Evolutionary conservation across 768 basidiomycete genomes (phyloP).

Genomic region (Lentinula sp.): DNA sequence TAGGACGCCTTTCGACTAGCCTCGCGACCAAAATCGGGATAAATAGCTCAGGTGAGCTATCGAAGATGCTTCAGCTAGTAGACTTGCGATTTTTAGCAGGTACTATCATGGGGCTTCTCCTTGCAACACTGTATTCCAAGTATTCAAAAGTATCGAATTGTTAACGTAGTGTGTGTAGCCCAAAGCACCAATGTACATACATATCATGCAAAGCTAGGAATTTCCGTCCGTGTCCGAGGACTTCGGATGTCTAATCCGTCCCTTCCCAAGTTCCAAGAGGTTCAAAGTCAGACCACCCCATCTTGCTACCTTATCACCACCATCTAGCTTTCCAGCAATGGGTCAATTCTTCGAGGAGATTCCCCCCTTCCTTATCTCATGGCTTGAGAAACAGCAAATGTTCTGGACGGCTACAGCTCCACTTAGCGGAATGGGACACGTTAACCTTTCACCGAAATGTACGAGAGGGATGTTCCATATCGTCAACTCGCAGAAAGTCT

Average conservation of each 20-base stretch:
- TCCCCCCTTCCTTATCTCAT: slow-evolving; percentile 28
- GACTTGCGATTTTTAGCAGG: neutral
- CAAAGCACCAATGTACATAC: neutral
- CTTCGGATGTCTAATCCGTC: neutral
- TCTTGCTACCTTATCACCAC: neutral
- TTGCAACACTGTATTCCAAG: neutral
- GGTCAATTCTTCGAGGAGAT: slow-evolving; percentile 35
- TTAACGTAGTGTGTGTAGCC: neutral
- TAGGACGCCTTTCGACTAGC: neutral
- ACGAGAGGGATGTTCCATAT: slow-evolving; percentile 50
- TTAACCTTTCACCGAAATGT: slow-evolving; percentile 44
- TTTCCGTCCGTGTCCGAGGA: neutral
- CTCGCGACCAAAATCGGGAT: neutral
- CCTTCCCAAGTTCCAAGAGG: no score
- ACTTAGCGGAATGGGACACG: slow-evolving; percentile 31
- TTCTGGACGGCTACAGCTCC: slow-evolving; percentile 47
- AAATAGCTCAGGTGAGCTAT: neutral
- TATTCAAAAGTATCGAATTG: neutral
- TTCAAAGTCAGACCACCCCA: neutral
- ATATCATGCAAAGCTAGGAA: neutral
- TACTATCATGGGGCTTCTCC: neutral
- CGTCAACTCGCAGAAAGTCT: slow-evolving; percentile 44
- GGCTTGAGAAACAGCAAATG: slow-evolving; percentile 36
- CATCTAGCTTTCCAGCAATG: slow-evolving; percentile 21
- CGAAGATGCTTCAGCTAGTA: neutral